Percentiles rank a stretch among this genome's conserved stretches.
phyloP scores from a whole-genome alignment of 495 filamentous ascomycete species.

The Rhypophila decipiens region DNA sequence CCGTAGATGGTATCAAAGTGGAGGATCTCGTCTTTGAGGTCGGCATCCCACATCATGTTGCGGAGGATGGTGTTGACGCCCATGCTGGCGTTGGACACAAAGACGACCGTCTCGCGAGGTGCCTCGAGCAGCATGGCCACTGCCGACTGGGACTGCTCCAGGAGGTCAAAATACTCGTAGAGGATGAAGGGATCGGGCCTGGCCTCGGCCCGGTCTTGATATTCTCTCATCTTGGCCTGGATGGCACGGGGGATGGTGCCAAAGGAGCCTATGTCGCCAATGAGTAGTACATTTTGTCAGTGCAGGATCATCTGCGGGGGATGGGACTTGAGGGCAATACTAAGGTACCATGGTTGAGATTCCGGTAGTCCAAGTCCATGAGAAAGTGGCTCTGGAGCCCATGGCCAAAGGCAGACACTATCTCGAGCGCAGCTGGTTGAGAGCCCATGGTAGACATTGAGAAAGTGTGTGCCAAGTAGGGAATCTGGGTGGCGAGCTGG shows the following conservation, averaged over 20 bases:
- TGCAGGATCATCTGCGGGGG: neutral
- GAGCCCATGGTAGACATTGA: no score
- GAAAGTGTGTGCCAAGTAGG: no score
- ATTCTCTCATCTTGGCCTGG: conserved; percentile 47
- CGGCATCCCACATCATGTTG: conserved; percentile 50
- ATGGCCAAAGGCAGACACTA: conserved; percentile 1
- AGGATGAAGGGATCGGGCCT: conserved; percentile 69
- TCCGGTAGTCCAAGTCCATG: conserved; percentile 59
- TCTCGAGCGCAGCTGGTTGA: neutral
- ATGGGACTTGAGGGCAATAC: conserved; percentile 3
- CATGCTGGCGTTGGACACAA: conserved; percentile 75
- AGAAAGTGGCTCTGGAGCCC: conserved; percentile 53
- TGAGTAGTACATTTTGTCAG: neutral
- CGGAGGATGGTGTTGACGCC: conserved; percentile 75
- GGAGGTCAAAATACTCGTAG: conserved; percentile 48
- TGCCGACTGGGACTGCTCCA: conserved; percentile 57
- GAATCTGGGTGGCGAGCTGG: no score
- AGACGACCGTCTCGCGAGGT: conserved; percentile 57
- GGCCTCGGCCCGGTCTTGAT: conserved; percentile 55
- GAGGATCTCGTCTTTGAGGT: conserved; percentile 55
- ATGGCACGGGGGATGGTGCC: conserved; percentile 64
- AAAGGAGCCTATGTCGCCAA: conserved; percentile 55
- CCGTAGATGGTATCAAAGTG: conserved; percentile 73
- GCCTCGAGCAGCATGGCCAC: conserved; percentile 59
- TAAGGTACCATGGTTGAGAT: conserved; percentile 84